Evolutionary conservation across 169 alveolate genomes (phyloP), one percentile per base, ranked within the genome.

Genomic region (Plasmodium malariae): DNA sequence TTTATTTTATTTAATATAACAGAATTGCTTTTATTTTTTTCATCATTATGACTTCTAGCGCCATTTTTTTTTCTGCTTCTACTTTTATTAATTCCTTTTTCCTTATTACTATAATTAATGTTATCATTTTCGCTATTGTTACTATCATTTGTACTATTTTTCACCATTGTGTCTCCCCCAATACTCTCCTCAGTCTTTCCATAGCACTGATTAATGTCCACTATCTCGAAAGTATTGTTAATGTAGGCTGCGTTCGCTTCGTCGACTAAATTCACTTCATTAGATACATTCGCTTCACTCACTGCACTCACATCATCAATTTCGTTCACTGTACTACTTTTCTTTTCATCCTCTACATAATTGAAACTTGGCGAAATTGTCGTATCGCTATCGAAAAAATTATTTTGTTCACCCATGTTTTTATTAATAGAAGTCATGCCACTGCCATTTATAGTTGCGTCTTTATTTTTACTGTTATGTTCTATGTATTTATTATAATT

Each of bases 301-400:
- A n/a, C n/a, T n/a, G n/a, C n/a, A 55, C 91, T 60, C 43, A n/a
- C 71, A 9, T 26, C 45, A 14, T 26, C 43, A 26, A 48, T 63
- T 65, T 68, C 62, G 51, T 83, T 83, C 12, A 54, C 34, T 32
- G 49, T 70, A 37, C 67, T 71, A 12, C 14, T 73, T 40, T 73
- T 57, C 14, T 59, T 59, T 3, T 57, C 83, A 37, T 59, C 91
- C 40, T 65, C 69, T n/a, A 51, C 51, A 60, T 51, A 83, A 60
- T 83, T 54, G 32, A 83, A 51, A 26, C 80, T 83, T 49, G 91
- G 54, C 9, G 83, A 54, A 51, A 83, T 67, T 28, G 91, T 83
- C 28, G 91, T 83, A 49, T 67, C 67, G 59, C 91, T 83, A 71
- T 83, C 91, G 37, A 30, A 49, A 67, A 37, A 32, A 19, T 54